Conservation (phyloP, 306 rosid species). For the Albizia julibrissin region DNA sequence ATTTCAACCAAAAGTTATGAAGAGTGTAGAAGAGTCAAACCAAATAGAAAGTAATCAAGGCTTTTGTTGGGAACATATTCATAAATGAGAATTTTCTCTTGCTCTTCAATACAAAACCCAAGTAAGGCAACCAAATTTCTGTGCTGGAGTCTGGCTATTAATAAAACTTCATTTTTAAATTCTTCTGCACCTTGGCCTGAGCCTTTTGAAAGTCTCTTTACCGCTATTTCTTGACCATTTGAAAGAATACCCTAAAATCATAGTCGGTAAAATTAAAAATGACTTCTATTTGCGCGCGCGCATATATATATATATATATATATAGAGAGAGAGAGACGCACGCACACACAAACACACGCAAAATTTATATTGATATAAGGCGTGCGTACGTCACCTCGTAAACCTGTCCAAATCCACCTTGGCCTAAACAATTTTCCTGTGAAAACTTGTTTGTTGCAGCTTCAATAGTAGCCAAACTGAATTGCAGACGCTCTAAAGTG, state of each 20-base stretch:
- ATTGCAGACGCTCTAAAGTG: background rate
- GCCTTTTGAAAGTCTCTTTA: conserved; percentile 19
- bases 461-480: background rate
- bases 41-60: conserved; percentile 3
- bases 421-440: background rate
- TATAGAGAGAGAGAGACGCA: too few relatives aligned
- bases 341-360: background rate
- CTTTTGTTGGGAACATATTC: background rate
- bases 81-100: background rate
- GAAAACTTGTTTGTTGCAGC: background rate
- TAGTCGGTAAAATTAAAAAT: background rate
- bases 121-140: background rate
- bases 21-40: background rate
- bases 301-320: too few relatives aligned
- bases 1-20: background rate
- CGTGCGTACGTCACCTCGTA: background rate
- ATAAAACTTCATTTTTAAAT: conserved; percentile 2
- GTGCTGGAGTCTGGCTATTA: background rate
- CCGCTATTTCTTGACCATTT: conserved; percentile 22
- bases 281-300: background rate
- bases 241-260: background rate
- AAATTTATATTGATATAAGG: background rate
- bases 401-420: background rate
- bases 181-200: conserved; percentile 38
- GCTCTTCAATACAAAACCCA: background rate